Evolutionary conservation across 169 alveolate species (phyloP), one percentile per base, ranked within the genome.

Genomic region (Plasmodium vivax): DNA sequence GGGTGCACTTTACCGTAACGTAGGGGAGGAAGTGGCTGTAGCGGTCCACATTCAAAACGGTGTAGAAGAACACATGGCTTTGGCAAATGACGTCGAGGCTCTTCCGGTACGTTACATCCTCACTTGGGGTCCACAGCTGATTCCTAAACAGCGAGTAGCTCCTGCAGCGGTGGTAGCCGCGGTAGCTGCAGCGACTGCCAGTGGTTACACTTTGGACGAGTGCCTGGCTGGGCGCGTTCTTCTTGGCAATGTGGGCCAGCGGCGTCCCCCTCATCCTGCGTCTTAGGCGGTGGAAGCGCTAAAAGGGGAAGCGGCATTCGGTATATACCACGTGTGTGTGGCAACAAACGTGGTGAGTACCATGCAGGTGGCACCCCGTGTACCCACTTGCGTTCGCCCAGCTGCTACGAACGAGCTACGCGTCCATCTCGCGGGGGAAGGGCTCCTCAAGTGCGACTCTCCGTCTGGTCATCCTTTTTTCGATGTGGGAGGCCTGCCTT

Each of bases 11-110:
- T 79, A 88, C 94, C 16, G 94, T 79, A 12, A 88, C 90, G 45
- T 88, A 80, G 4, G 94, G 94, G 10, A 88, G 38, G 32, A 88
- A 88, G 71, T 88, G 47, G 32, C 82, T 88, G 45, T 88, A 88
- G 30, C 83, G 45, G 34, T 88, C 94, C 19, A 88, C 94, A 45
- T 88, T 88, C 72, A 88, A 47, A 41, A 88, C 41, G 27, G 94
- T 88, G 77, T 79, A 88, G 72, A 88, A 88, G 47, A 88, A 88
- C 16, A 88, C 36, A 79, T 88, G 51, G n/a, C 56, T 88, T 68
- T 79, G 51, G n/a, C 77, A 88, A 54, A 77, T 41, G 19, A 88
- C 47, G 34, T 88, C 85, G 7, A 88, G 36, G 43, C 68, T 88
- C 12, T 88, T 88, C 82, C 90, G 41, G 30, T 88, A 88, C 4